Evolutionary conservation across 2,329 filamentous ascomycete genomes (phyloP).

Genomic region (Thielaviopsis punctulata): DNA sequence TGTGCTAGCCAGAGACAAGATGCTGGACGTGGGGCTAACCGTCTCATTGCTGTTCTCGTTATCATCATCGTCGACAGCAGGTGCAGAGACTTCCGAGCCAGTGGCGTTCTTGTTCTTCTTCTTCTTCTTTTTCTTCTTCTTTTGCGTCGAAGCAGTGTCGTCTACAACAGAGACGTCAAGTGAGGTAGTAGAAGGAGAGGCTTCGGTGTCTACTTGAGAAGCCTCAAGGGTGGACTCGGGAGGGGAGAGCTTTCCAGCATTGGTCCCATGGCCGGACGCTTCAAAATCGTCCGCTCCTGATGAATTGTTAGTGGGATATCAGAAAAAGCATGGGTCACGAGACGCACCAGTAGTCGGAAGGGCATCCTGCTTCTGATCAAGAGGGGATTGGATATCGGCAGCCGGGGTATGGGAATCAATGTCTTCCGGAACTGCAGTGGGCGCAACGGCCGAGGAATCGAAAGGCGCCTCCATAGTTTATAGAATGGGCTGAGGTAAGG

Average conservation of each 20-base stretch:
- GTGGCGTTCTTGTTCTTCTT: conserved; percentile 3
- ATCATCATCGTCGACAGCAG: neutral
- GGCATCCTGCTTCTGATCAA: neutral
- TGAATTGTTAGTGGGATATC: neutral
- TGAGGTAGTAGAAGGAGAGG: neutral
- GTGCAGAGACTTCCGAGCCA: neutral
- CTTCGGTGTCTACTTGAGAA: neutral
- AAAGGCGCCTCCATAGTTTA: neutral
- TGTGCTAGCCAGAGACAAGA: neutral
- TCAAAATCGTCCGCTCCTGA: neutral
- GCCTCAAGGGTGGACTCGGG: neutral
- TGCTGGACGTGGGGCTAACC: neutral
- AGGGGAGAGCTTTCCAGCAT: neutral
- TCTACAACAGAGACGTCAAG: neutral
- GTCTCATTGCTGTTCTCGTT: neutral
- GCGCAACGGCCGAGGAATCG: neutral
- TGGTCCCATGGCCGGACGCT: neutral
- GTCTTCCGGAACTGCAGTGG: neutral
- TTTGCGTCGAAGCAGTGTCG: neutral
- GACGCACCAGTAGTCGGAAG: neutral
- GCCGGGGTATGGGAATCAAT: neutral
- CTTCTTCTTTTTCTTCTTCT: conserved; percentile 9
- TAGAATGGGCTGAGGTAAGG: neutral
- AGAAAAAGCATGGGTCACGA: neutral
- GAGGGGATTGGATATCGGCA: neutral